phyloP scores from a whole-genome alignment of 257 asterid genomes.

The Scutellaria minor region DNA sequence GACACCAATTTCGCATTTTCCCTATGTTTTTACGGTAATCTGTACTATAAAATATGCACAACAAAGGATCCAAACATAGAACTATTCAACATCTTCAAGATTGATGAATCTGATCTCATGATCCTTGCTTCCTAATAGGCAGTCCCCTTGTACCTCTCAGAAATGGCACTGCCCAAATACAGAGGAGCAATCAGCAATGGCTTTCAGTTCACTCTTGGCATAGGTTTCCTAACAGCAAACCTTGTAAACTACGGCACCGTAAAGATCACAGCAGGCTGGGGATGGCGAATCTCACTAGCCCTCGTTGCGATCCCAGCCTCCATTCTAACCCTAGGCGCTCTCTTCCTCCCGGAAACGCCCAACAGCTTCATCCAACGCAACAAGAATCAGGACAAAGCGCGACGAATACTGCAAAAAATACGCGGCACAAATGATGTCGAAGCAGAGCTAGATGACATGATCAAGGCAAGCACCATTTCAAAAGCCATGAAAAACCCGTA shows the following conservation, averaged over 20 bases:
- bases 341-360: conserved; percentile 67
- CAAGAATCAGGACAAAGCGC: conserved; percentile 45
- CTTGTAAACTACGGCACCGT: conserved; percentile 50
- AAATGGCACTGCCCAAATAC: conserved; percentile 59
- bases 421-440: conserved; percentile 57
- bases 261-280: conserved; percentile 66
- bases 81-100: too few relatives aligned
- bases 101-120: not conserved
- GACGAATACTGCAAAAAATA: conserved; percentile 38
- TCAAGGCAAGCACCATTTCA: conserved; percentile 47
- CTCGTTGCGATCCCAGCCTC: conserved; percentile 34
- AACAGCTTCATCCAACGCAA: conserved; percentile 51
- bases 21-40: too few relatives aligned
- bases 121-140: conserved; percentile 11
- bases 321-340: conserved; percentile 20
- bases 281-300: conserved; percentile 63
- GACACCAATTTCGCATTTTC: too few relatives aligned
- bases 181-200: conserved; percentile 65
- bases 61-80: too few relatives aligned
- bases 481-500: conserved; percentile 45
- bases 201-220: conserved; percentile 48
- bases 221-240: conserved; percentile 54
- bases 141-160: conserved; percentile 69
- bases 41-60: too few relatives aligned
- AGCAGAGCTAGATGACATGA: conserved; percentile 56